Percentiles rank a stretch among this genome's conserved stretches.
Evolutionary conservation across 441 rosid genomes (phyloP).

Genomic region (Flueggea neowawraea): DNA sequence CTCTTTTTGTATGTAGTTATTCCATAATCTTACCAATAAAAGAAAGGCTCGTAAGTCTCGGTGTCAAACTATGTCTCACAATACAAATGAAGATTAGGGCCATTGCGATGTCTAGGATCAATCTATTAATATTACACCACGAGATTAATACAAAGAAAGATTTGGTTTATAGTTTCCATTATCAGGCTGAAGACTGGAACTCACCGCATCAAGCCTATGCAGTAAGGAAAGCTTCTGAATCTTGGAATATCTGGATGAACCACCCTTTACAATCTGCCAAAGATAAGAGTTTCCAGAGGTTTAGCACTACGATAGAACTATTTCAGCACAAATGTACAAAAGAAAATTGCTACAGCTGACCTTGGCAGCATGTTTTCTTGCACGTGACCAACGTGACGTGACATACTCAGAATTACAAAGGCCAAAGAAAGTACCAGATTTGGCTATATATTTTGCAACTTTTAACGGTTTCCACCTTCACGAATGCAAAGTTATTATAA

Average conservation of each 20-base stretch:
- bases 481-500: neutral
- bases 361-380: constrained; percentile 93
- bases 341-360: no score
- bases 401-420: constrained; percentile 81
- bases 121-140: constrained; percentile 45
- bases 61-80: constrained; percentile 75
- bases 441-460: constrained; percentile 85
- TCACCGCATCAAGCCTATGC: constrained; percentile 98
- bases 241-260: constrained; percentile 74
- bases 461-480: constrained; percentile 93
- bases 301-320: no score
- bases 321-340: no score
- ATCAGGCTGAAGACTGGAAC: constrained; percentile 9
- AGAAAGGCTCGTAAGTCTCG: constrained; percentile 86
- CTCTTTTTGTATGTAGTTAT: no score
- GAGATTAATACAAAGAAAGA: neutral
- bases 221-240: constrained; percentile 91
- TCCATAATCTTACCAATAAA: constrained; percentile 97
- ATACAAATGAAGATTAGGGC: constrained; percentile 84
- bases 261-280: no score
- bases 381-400: constrained; percentile 92
- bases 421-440: constrained; percentile 86
- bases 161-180: no score
- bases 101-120: constrained; percentile 94
- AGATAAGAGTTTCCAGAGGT: no score